A percentile compares a stretch with the other conserved stretches of the same genome.
These are phyloP conservation scores for Myxozyma nipponensis DNA, from an alignment of 805 yeast species.

Conservation along the genomic window DNA sequence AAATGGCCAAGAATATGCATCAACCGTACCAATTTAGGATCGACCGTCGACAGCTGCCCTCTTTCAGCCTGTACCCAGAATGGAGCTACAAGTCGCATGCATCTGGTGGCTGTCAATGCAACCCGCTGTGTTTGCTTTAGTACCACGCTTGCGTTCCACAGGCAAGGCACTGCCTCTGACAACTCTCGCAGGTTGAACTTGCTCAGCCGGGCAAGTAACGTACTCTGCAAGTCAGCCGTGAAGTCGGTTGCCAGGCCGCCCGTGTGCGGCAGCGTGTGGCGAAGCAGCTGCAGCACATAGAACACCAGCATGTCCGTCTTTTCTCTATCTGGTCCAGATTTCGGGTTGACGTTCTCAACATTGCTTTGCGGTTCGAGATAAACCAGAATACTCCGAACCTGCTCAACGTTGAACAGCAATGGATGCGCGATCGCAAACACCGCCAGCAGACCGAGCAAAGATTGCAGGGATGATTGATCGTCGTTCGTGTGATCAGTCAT, in stretches of 20 bases:
- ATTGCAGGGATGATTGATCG: conserved; percentile 34
- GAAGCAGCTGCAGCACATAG: conserved; percentile 54
- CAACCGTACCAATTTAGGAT: conserved; percentile 51
- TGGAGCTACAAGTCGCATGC: conserved; percentile 51
- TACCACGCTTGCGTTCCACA: conserved; percentile 53
- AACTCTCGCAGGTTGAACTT: conserved; percentile 58
- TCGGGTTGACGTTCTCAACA: not conserved
- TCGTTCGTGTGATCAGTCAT: conserved; percentile 38
- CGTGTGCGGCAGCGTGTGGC: conserved; percentile 45
- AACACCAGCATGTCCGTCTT: conserved; percentile 44
- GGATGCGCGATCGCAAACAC: conserved; percentile 53
- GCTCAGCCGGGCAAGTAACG: conserved; percentile 55
- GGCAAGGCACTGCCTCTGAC: conserved; percentile 69
- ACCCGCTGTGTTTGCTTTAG: conserved; percentile 48
- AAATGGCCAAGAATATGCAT: conserved; percentile 64
- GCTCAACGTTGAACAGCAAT: conserved; percentile 58
- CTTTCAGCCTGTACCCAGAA: conserved; percentile 37
- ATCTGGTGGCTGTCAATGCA: conserved; percentile 61
- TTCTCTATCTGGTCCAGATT: conserved; percentile 42
- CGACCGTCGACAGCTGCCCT: conserved; percentile 30
- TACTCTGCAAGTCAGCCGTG: conserved; percentile 46
- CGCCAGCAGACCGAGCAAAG: conserved; percentile 50
- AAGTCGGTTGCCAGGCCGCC: conserved; percentile 50
- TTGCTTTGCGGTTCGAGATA: conserved; percentile 40
- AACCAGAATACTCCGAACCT: conserved; percentile 61